Evolutionary conservation across 805 yeast genomes (phyloP), one percentile per base, ranked within the genome.

Genomic region (Ogataea nitratoaversa): DNA sequence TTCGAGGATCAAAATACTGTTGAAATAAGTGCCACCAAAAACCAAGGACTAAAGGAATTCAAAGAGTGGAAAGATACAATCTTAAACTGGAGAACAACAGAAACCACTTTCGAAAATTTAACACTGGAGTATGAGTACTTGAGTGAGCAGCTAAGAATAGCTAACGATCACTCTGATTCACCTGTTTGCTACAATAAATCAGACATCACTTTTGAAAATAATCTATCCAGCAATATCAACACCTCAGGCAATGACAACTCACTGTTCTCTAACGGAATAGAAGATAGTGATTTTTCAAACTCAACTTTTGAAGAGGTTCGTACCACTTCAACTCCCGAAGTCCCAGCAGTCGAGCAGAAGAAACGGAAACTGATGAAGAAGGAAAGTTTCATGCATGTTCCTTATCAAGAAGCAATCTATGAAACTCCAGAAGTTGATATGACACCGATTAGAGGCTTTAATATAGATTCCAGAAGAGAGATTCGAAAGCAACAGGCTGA

Each of bases 81-180:
- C 30, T 49, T 69, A 23, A 68, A 69, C 41, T 67, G 71, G 71
- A 60, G 66, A 56, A 68, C 74, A 4, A 63, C 69, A 0, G 71
- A 68, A 37, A 70, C 74, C 2, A 71, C 75, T 3, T 52, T 69
- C 32, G 74, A 70, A 17, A 72, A 72, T 43, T 38, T 72, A 18
- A 58, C 60, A 27, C 49, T 66, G 34, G 77, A 72, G 44, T 71
- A 59, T 41, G 54, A 58, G 14, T 67, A 65, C 39, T 40, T 71
- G 8, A 56, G 40, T n/a, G 50, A 50, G 13, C 64, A 58, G 38
- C 39, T 56, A 9, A 32, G 33, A 19, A 32, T 49, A 6, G 53
- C 57, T 3, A 57, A 56, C 34, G 46, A 46, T 4, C 38, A 43
- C 17, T 19, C 35, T 5, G 16, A 11, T 13, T 35, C n/a, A n/a